A percentile compares a stretch with the other conserved stretches of the same genome.
phyloP scores from a whole-genome alignment of 2,329 filamentous ascomycete genomes.

The Aspergillus japonicus region DNA sequence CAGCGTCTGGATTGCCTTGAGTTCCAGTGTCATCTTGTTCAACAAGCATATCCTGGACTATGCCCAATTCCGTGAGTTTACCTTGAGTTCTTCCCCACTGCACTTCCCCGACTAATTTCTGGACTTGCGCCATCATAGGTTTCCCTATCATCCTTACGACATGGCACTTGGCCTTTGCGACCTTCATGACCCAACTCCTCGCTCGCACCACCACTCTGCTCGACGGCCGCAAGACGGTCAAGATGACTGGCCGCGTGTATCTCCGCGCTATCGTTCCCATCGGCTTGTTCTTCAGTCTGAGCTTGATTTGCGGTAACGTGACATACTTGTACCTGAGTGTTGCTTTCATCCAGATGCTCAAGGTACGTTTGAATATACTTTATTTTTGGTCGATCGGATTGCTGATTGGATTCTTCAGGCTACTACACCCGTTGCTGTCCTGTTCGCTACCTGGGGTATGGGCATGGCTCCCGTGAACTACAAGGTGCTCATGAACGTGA shows the following conservation, averaged over 20 bases:
- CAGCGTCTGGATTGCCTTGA: slow-evolving; percentile 89
- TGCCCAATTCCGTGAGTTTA: slow-evolving; percentile 70
- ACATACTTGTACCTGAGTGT: slow-evolving; percentile 93
- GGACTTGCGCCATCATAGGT: slow-evolving; percentile 26
- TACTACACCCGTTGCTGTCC: slow-evolving; percentile 89
- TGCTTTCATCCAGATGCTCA: slow-evolving; percentile 98
- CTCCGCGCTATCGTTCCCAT: slow-evolving; percentile 91
- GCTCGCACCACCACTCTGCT: slow-evolving; percentile 85
- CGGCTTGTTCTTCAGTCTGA: slow-evolving; percentile 91
- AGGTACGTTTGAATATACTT: slow-evolving; percentile 57
- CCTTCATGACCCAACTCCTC: slow-evolving; percentile 89
- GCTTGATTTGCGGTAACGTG: slow-evolving; percentile 92
- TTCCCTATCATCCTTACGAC: slow-evolving; percentile 74
- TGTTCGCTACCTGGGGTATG: slow-evolving; percentile 84
- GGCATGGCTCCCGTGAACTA: slow-evolving; percentile 80
- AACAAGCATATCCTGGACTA: slow-evolving; percentile 98
- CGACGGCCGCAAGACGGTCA: slow-evolving; percentile 91
- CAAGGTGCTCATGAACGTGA: slow-evolving; percentile 88
- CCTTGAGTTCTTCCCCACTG: not conserved
- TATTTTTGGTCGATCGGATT: not conserved
- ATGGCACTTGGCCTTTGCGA: slow-evolving; percentile 93
- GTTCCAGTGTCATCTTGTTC: slow-evolving; percentile 94
- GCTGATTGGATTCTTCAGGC: slow-evolving; percentile 55
- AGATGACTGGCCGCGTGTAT: slow-evolving; percentile 95
- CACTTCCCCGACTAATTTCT: not conserved